phyloP scores from a whole-genome alignment of 257 asterid species.

The Fraxinus anomala region DNA sequence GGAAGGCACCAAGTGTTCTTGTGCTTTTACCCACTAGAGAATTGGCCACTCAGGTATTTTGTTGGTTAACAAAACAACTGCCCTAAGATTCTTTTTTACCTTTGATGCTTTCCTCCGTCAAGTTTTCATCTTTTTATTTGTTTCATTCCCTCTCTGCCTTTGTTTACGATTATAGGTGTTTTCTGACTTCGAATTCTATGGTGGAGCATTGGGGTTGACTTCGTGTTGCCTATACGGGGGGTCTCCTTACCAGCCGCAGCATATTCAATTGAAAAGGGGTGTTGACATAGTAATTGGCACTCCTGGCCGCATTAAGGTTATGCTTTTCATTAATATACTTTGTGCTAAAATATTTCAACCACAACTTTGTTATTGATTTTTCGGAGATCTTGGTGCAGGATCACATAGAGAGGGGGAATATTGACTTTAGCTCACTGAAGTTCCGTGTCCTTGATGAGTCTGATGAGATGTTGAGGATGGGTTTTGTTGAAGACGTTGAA shows the following conservation, averaged over 20 bases:
- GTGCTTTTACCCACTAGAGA: slow-evolving; percentile 96
- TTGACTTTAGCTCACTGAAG: slow-evolving; percentile 72
- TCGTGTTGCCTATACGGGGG: slow-evolving; percentile 91
- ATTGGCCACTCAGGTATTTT: slow-evolving; percentile 80
- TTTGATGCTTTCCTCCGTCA: neutral
- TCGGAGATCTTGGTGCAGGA: slow-evolving; percentile 52
- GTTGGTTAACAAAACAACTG: neutral
- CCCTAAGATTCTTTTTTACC: neutral
- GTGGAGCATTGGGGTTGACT: slow-evolving; percentile 70
- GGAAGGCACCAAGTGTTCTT: slow-evolving; percentile 84
- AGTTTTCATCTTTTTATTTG: neutral
- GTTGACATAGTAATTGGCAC: slow-evolving; percentile 89
- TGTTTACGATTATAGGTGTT: slow-evolving; percentile 46
- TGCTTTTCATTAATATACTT: neutral
- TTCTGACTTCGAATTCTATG: slow-evolving; percentile 77
- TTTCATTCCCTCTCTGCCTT: slow-evolving; percentile 1
- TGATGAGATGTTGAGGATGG: slow-evolving; percentile 99
- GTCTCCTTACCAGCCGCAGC: slow-evolving; percentile 67
- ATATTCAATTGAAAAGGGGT: slow-evolving; percentile 64
- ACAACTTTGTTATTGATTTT: slow-evolving; percentile 1
- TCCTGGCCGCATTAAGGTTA: slow-evolving; percentile 93
- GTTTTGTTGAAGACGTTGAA: slow-evolving; percentile 98
- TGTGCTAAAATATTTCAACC: neutral
- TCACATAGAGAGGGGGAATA: slow-evolving; percentile 75
- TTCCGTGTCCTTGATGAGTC: slow-evolving; percentile 98